phyloP scores from a whole-genome alignment of 2,329 filamentous ascomycete genomes.

The Bisporella sp. region DNA sequence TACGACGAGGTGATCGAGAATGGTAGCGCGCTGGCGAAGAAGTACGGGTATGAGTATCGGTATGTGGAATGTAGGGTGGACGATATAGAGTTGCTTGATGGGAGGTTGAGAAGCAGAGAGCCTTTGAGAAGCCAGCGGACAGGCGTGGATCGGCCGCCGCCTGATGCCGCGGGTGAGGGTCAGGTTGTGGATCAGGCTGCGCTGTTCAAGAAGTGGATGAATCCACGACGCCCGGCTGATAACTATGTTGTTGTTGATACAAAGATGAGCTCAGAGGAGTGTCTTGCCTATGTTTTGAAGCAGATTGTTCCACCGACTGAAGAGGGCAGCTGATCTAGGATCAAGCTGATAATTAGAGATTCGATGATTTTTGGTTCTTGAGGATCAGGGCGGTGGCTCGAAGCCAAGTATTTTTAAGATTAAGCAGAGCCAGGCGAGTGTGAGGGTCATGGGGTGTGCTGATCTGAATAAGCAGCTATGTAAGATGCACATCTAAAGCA shows the following conservation, averaged over 20 bases:
- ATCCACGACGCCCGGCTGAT: conserved; percentile 23
- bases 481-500: too few species aligned
- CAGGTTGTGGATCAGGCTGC: conserved; percentile 11
- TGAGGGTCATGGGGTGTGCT: too few species aligned
- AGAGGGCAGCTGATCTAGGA: too few species aligned
- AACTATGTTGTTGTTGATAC: conserved; percentile 23
- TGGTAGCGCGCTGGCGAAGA: conserved; percentile 24
- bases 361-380: too few species aligned
- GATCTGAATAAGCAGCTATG: too few species aligned
- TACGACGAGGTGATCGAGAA: conserved; percentile 25
- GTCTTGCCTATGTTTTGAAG: conserved; percentile 18
- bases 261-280: conserved; percentile 12
- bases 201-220: conserved; percentile 25
- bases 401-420: too few species aligned
- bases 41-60: conserved; percentile 19
- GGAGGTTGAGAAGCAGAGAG: conserved; percentile 18
- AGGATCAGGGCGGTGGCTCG: too few species aligned
- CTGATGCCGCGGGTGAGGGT: conserved; percentile 6
- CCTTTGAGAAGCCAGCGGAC: conserved; percentile 27
- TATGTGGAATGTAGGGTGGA: conserved; percentile 29
- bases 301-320: conserved; percentile 8
- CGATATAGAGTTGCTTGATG: conserved; percentile 26
- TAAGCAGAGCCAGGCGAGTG: too few species aligned
- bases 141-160: conserved; percentile 21
- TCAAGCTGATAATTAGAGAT: too few species aligned